Conservation (phyloP, 306 rosid species). For the Dryas octopetala region DNA sequence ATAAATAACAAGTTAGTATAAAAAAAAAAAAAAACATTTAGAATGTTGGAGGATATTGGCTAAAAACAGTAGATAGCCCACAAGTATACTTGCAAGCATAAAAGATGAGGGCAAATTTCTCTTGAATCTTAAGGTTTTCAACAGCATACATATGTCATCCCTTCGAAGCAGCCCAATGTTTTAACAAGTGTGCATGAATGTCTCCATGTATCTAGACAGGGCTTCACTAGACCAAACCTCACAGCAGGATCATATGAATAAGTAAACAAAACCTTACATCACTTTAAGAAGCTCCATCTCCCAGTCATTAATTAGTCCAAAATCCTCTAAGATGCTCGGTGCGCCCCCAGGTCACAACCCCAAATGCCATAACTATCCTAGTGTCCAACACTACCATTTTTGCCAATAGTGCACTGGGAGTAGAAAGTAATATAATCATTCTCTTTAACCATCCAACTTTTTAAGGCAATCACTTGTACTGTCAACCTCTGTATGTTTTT, state of each 20-base stretch:
- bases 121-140: neutral
- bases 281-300: neutral
- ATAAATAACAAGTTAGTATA: too few relatives aligned
- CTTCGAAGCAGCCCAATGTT: neutral
- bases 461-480: neutral
- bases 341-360: neutral
- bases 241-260: neutral
- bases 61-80: too few relatives aligned
- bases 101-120: neutral
- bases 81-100: too few relatives aligned
- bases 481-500: too few relatives aligned
- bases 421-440: neutral
- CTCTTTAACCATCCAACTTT: neutral
- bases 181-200: too few relatives aligned
- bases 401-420: neutral
- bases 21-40: too few relatives aligned
- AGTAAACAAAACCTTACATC: neutral
- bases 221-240: neutral
- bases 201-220: neutral
- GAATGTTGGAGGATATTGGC: too few relatives aligned
- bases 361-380: neutral
- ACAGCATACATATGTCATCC: neutral
- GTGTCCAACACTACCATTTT: neutral
- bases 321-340: neutral
- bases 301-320: neutral